Evolutionary conservation across 306 rosid genomes (phyloP), one percentile per base, ranked within the genome.

Genomic region (Dalbergia cultrata): DNA sequence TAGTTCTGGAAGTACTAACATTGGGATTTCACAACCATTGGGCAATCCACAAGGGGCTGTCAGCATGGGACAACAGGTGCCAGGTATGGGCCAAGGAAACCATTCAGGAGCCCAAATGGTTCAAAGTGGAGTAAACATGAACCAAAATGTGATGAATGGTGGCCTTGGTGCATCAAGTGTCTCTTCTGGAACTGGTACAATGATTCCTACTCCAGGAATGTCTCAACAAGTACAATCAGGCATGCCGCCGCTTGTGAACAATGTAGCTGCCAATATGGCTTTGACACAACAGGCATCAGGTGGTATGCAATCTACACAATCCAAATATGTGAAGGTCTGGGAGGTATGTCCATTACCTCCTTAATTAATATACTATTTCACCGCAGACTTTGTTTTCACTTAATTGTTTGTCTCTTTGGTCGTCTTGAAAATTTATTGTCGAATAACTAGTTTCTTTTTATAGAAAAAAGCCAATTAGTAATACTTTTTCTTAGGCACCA

Each of bases 131-230:
- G 91, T 89, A 87, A 86, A 85, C 80, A 88, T 89, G 98, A 95
- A 82, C 83, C 97, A 86, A 67, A 93, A 89, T 86, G 89, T 90
- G 91, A 87, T 93, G 86, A 87, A 69, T 78, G 89, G 89, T 78
- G 90, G 90, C 75, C 93, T 89, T 80, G 95, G 91, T 82, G 89
- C 80, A 70, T 85, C 99, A 9, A 96, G 87, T 84, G 88, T 87
- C 72, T 85, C 98, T 75, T 92, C 99, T 86, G 99, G 99, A 61
- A 86, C 85, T 63, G 90, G 94, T 33, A 90, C 97, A 12, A 93
- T 96, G 99, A 93, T 93, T 79, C 99, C 99, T 50, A 96, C 98
- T 76, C 98, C 98, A 16, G 98, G 99, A 86, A 93, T 93, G 88
- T 67, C 97, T 82, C 98, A 95, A 85, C 96, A 88, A 79, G 94